These are phyloP conservation scores for Aquanectria penicillioides DNA, from an alignment of 2,329 filamentous ascomycete genomes.

Conservation along the genomic window DNA sequence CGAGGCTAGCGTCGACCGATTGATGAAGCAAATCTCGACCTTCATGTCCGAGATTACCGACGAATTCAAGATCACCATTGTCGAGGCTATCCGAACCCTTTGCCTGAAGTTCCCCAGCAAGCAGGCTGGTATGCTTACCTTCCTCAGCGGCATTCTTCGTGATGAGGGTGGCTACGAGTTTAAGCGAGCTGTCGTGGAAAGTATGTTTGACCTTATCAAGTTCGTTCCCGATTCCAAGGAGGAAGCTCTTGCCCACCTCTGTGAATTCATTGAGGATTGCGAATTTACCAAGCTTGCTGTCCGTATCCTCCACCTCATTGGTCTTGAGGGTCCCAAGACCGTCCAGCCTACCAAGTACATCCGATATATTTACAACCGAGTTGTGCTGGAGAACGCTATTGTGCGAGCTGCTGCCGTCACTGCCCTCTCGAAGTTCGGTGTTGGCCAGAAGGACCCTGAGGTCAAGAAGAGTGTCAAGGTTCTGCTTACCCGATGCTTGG, in stretches of 20 bases:
- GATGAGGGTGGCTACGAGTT: conserved; percentile 99
- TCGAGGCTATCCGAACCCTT: conserved; percentile 95
- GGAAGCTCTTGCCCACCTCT: conserved; percentile 89
- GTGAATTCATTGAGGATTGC: conserved; percentile 99
- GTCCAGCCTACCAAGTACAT: conserved; percentile 98
- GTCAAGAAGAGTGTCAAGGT: conserved; percentile 96
- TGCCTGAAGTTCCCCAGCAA: conserved; percentile 98
- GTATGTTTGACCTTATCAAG: conserved; percentile 99
- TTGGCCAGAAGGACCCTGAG: conserved; percentile 94
- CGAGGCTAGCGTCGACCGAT: conserved; percentile 92
- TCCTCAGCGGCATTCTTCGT: conserved; percentile 94
- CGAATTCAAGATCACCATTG: conserved; percentile 99
- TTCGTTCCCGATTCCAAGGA: conserved; percentile 91
- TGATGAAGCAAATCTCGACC: conserved; percentile 98
- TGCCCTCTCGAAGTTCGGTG: conserved; percentile 95
- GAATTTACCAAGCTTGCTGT: conserved; percentile 99
- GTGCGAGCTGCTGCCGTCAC: conserved; percentile 96
- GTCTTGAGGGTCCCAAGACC: conserved; percentile 93
- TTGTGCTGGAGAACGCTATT: conserved; percentile 96
- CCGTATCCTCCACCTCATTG: conserved; percentile 91
- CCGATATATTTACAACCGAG: conserved; percentile 98
- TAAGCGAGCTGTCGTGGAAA: conserved; percentile 96
- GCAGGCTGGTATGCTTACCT: conserved; percentile 96
- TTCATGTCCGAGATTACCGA: conserved; percentile 99
- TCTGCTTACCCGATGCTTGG: conserved; percentile 89